Evolutionary conservation across 306 rosid genomes (phyloP).

Genomic region (Morella rubra): DNA sequence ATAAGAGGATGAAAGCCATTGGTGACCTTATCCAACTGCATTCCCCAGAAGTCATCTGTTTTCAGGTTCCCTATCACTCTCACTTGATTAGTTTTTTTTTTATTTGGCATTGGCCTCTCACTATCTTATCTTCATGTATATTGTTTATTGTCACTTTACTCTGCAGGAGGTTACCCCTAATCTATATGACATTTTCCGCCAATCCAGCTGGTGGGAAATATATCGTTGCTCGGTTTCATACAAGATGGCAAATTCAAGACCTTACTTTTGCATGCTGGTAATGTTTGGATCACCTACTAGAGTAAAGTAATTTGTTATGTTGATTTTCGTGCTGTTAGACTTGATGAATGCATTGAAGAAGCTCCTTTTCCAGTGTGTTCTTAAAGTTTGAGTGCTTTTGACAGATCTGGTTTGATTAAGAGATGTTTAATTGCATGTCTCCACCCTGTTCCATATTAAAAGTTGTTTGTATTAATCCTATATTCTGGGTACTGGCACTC

Average conservation of each 20-base stretch:
- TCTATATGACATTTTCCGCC: constrained; percentile 50
- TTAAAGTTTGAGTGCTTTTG: background rate
- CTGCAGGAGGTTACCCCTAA: constrained; percentile 50
- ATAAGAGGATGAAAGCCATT: constrained; percentile 50
- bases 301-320: background rate
- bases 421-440: constrained; percentile 1
- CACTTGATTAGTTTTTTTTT: background rate
- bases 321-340: background rate
- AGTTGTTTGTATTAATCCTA: background rate
- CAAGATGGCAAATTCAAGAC: constrained; percentile 33
- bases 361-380: background rate
- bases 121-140: background rate
- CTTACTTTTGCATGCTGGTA: constrained; percentile 53
- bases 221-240: constrained; percentile 47
- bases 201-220: constrained; percentile 47
- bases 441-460: background rate
- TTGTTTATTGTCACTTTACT: constrained; percentile 5
- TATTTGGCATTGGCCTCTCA: background rate
- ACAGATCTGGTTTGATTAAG: constrained; percentile 13
- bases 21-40: constrained; percentile 49
- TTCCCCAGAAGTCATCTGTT: constrained; percentile 49
- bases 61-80: constrained; percentile 37
- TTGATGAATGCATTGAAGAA: background rate
- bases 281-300: constrained; percentile 13
- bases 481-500: background rate